phyloP scores from a whole-genome alignment of 768 basidiomycete species.

The Pluteus cervinus region DNA sequence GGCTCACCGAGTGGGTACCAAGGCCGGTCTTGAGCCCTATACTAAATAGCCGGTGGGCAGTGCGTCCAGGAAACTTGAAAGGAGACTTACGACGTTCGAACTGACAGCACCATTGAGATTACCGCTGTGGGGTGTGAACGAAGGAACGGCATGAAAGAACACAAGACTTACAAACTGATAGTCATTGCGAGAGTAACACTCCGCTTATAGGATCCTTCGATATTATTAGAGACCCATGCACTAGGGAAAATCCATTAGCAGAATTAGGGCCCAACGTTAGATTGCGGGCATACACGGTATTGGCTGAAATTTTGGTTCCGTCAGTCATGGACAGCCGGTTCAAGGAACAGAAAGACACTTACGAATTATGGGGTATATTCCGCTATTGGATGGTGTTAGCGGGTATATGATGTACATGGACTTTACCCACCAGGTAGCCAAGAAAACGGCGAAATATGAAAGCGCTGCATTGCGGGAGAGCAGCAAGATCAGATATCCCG shows the following conservation, averaged over 20 bases:
- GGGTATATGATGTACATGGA: neutral
- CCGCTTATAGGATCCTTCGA: constrained; percentile 73
- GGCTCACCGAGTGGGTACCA: constrained; percentile 52
- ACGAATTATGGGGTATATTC: constrained; percentile 73
- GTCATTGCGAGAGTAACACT: constrained; percentile 67
- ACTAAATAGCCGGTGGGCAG: constrained; percentile 26
- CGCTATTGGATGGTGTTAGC: constrained; percentile 28
- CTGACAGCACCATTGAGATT: constrained; percentile 75
- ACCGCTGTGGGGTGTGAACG: constrained; percentile 32
- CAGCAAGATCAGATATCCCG: constrained; percentile 69
- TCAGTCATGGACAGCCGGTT: no score
- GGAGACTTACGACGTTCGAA: constrained; percentile 60
- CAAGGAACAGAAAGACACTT: constrained; percentile 29
- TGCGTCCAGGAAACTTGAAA: neutral
- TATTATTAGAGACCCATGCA: constrained; percentile 61
- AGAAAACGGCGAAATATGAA: constrained; percentile 67
- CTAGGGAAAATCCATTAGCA: no score
- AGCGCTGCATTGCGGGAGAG: constrained; percentile 53
- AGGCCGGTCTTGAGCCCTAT: constrained; percentile 58
- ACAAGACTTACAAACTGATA: constrained; percentile 46
- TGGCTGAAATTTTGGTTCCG: no score
- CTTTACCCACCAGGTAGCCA: constrained; percentile 55
- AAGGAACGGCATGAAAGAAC: neutral
- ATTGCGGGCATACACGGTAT: constrained; percentile 55
- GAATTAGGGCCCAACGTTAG: no score